Evolutionary conservation across 139 green algal species (phyloP).

Genomic region (Edaphochlamys debaryana): DNA sequence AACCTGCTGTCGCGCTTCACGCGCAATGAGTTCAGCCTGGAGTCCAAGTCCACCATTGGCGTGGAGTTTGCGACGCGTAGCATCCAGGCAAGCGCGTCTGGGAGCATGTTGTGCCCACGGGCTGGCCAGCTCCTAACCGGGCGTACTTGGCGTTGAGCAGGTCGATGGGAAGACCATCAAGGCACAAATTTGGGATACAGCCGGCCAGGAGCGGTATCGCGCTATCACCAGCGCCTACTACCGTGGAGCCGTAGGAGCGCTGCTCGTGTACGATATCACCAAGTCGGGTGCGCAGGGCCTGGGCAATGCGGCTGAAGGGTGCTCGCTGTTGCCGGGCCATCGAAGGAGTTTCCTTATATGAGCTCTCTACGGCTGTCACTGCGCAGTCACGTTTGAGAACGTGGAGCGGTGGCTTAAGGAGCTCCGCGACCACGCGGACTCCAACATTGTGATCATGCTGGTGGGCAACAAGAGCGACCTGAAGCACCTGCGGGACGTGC

Average conservation of each 20-base stretch:
- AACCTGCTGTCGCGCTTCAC: slow-evolving; percentile 98
- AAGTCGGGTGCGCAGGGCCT: slow-evolving; percentile 79
- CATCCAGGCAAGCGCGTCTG: slow-evolving; percentile 84
- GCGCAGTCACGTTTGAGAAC: slow-evolving; percentile 95
- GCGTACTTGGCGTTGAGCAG: slow-evolving; percentile 57
- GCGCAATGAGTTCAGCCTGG: slow-evolving; percentile 98
- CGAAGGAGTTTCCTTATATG: background rate
- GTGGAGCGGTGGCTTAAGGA: slow-evolving; percentile 99
- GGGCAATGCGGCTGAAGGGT: background rate
- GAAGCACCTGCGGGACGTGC: slow-evolving; percentile 91
- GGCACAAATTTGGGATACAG: slow-evolving; percentile 99
- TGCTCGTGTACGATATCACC: slow-evolving; percentile 99
- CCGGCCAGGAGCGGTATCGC: slow-evolving; percentile 96
- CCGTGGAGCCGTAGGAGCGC: slow-evolving; percentile 94
- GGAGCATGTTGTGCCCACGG: background rate
- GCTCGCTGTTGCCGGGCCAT: no score
- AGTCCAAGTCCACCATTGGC: slow-evolving; percentile 99
- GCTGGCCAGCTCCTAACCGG: no score
- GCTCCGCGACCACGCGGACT: slow-evolving; percentile 96
- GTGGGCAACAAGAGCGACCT: slow-evolving; percentile 99
- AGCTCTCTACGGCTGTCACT: background rate
- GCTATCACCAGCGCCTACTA: slow-evolving; percentile 99
- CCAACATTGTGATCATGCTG: slow-evolving; percentile 99
- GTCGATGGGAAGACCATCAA: slow-evolving; percentile 99
- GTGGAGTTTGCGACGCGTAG: slow-evolving; percentile 99